Percentiles rank a stretch among this genome's conserved stretches.
Evolutionary conservation across 2,329 filamentous ascomycete genomes (phyloP).

Genomic region (Colletotrichum tanaceti): DNA sequence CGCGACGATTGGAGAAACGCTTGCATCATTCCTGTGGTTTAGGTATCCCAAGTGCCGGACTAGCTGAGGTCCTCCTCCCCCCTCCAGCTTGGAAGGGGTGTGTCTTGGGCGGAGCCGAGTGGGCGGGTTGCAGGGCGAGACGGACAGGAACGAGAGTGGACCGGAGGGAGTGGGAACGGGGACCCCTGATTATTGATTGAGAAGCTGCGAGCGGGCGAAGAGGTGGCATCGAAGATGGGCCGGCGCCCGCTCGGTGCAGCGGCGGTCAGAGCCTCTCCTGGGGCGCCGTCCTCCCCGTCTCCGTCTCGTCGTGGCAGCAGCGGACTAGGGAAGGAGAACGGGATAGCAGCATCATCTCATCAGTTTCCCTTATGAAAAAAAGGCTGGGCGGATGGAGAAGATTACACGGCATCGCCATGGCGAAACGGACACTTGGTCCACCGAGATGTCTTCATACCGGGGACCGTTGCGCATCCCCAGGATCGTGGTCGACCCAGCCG

Average conservation of each 20-base stretch:
- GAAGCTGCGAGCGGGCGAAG: not conserved
- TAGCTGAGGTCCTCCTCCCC: not conserved
- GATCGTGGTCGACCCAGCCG: slow-evolving; percentile 1
- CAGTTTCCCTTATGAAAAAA: not conserved
- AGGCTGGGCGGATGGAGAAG: not conserved
- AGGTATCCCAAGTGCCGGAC: not conserved
- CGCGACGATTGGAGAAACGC: not conserved
- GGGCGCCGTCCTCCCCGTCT: not conserved
- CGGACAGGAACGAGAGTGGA: slow-evolving; percentile 6
- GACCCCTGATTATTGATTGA: not conserved
- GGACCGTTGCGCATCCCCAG: slow-evolving; percentile 21
- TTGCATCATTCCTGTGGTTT: not conserved
- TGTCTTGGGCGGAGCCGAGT: not conserved
- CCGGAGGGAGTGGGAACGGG: not conserved
- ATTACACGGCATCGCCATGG: slow-evolving; percentile 6
- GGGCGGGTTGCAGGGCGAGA: not conserved
- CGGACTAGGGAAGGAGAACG: not conserved
- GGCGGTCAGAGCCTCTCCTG: not conserved
- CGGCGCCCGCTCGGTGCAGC: not conserved
- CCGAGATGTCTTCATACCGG: slow-evolving; percentile 38
- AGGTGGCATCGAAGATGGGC: not conserved
- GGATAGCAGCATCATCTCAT: not conserved
- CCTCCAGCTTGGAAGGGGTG: not conserved
- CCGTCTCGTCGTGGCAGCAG: not conserved
- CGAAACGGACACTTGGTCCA: slow-evolving; percentile 17